phyloP scores from a whole-genome alignment of 805 yeast genomes.

The Candida andamanensis region DNA sequence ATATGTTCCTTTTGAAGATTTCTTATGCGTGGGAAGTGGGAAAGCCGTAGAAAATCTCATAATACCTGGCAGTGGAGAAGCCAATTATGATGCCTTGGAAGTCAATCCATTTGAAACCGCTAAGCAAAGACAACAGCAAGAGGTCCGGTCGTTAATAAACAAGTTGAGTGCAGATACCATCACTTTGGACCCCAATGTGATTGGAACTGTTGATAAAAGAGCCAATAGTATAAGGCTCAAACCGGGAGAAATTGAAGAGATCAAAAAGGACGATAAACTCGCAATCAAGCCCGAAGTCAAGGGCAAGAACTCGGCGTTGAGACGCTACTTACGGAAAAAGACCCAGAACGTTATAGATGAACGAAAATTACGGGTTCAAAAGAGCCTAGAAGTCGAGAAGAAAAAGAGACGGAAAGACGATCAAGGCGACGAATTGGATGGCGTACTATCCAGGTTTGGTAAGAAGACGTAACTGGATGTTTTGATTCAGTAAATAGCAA shows the following conservation, averaged over 20 bases:
- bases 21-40: conserved; percentile 84
- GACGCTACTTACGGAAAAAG: conserved; percentile 77
- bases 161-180: conserved; percentile 92
- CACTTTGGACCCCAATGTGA: conserved; percentile 78
- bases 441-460: conserved; percentile 46
- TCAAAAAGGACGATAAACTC: conserved; percentile 40
- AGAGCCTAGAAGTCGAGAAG: conserved; percentile 70
- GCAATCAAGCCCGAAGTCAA: conserved; percentile 63
- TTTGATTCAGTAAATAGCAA: too few species aligned
- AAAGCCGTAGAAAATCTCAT: conserved; percentile 78
- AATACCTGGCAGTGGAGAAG: conserved; percentile 97
- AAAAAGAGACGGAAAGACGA: conserved; percentile 52
- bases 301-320: conserved; percentile 78
- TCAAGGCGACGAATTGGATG: conserved; percentile 44
- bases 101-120: conserved; percentile 87
- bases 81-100: conserved; percentile 92
- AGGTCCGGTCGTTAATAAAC: conserved; percentile 79
- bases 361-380: conserved; percentile 72
- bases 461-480: too few species aligned
- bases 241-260: conserved; percentile 50
- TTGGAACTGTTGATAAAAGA: conserved; percentile 78
- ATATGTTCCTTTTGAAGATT: conserved; percentile 94
- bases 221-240: conserved; percentile 60
- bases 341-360: conserved; percentile 81
- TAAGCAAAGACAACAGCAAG: conserved; percentile 89